Conservation (phyloP, 257 asterid genomes). For the Prunella vulgaris region DNA sequence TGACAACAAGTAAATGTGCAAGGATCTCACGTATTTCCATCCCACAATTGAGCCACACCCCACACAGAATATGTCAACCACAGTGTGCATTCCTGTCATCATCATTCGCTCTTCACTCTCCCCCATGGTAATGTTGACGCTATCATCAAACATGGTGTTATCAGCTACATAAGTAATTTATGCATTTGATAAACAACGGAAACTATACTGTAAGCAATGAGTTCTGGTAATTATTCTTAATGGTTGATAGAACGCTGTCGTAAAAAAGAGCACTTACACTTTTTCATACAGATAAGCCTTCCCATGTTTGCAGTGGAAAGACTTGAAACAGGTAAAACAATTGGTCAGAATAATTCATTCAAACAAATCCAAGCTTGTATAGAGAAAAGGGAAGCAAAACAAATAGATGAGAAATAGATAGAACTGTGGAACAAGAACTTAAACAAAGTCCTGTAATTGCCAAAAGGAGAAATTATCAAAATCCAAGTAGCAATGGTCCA, state of each 20-base stretch:
- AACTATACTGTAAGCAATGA: no score
- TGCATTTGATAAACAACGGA: neutral
- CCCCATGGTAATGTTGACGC: conserved; percentile 72
- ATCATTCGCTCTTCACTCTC: conserved; percentile 69
- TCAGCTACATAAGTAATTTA: conserved; percentile 9
- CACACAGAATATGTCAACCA: conserved; percentile 75
- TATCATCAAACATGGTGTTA: conserved; percentile 26
- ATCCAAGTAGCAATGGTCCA: neutral
- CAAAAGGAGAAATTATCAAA: neutral
- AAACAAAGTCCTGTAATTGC: neutral
- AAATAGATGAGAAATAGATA: neutral
- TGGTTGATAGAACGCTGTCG: neutral
- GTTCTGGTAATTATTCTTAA: neutral
- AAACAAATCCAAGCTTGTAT: neutral
- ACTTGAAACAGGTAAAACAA: conserved; percentile 39
- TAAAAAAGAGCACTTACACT: conserved; percentile 48
- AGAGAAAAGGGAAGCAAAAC: neutral
- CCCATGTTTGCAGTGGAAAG: conserved; percentile 69
- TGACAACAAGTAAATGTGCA: neutral
- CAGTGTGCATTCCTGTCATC: conserved; percentile 83
- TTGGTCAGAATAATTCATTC: conserved; percentile 28
- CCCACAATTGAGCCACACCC: conserved; percentile 85
- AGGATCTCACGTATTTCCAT: conserved; percentile 57
- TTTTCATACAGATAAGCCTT: conserved; percentile 73
- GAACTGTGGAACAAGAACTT: neutral